These are phyloP conservation scores for Monoraphidium neglectum DNA, from an alignment of 139 green algal species.

Conservation along the genomic window DNA sequence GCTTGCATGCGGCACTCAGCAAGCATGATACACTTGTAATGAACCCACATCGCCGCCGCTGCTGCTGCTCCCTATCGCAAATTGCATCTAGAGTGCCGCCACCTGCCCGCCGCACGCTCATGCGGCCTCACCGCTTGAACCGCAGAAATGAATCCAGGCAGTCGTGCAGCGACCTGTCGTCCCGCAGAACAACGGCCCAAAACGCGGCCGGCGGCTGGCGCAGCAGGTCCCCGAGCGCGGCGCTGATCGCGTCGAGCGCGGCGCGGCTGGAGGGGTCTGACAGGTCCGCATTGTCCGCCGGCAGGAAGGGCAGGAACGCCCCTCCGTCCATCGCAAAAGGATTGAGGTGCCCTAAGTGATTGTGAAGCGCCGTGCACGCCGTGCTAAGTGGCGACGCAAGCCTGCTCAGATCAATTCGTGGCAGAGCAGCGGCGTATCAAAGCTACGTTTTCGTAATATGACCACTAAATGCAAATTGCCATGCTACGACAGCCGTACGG, in stretches of 20 bases:
- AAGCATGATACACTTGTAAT: not conserved
- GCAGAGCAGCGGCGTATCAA: no score
- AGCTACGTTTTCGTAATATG: no score
- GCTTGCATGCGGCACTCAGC: not conserved
- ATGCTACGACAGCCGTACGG: no score
- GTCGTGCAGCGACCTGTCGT: conserved; percentile 43
- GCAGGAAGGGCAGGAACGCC: conserved; percentile 54
- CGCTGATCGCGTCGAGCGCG: conserved; percentile 45
- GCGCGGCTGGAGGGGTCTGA: conserved; percentile 21
- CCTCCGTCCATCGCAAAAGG: not conserved
- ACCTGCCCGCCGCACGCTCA: no score
- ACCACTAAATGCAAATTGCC: no score
- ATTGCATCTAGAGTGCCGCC: no score
- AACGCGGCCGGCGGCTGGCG: conserved; percentile 40
- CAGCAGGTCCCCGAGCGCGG: conserved; percentile 54
- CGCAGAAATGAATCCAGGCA: conserved; percentile 76
- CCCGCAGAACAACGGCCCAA: conserved; percentile 46
- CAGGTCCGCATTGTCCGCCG: conserved; percentile 49
- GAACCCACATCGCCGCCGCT: not conserved
- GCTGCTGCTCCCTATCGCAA: not conserved
- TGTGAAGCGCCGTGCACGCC: no score
- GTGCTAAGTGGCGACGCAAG: no score
- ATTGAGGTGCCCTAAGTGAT: no score
- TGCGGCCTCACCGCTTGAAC: conserved; percentile 28
- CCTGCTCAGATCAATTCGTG: no score